Conservation (phyloP, 306 rosid genomes). For the Cicer bijugum region DNA sequence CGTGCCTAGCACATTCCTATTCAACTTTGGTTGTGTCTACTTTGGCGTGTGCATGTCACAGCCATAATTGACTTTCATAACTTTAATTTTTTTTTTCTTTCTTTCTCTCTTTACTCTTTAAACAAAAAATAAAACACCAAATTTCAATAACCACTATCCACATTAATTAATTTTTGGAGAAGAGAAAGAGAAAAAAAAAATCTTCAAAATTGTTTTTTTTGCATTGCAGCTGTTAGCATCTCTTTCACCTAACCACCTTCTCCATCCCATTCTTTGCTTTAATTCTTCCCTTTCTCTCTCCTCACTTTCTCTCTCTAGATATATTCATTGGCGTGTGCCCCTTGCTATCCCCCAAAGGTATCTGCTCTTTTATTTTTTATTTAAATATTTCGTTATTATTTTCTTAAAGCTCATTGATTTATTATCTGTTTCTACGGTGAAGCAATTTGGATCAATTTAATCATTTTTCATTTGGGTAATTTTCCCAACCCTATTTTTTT, state of each 20-base stretch:
- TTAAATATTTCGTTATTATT: not conserved
- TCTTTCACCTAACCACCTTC: conserved; percentile 41
- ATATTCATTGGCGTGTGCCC: conserved; percentile 42
- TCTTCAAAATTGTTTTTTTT: not conserved
- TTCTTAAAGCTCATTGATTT: conserved; percentile 1
- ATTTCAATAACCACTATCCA: not conserved
- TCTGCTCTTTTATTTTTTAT: not conserved
- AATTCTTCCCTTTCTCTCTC: not conserved
- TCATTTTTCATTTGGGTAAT: conserved; percentile 22
- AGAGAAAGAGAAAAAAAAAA: not conserved
- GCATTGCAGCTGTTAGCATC: conserved; percentile 18
- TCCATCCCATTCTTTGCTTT: conserved; percentile 42
- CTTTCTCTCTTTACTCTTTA: not conserved
- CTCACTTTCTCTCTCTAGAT: conserved; percentile 29
- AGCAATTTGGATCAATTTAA: conserved; percentile 18
- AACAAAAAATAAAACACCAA: not conserved
- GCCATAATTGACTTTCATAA: conserved; percentile 45
- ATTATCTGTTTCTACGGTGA: conserved; percentile 32
- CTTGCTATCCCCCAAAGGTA: conserved; percentile 50
- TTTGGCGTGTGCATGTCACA: conserved; percentile 67
- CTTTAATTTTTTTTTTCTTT: not conserved
- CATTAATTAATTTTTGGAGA: not conserved
- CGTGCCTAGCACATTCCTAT: conserved; percentile 9
- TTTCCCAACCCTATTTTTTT: not conserved
- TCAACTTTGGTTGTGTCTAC: conserved; percentile 27